Evolutionary conservation across 2,329 filamentous ascomycete species (phyloP), one percentile per base, ranked within the genome.

Genomic region (Fusarium protoensiforme): DNA sequence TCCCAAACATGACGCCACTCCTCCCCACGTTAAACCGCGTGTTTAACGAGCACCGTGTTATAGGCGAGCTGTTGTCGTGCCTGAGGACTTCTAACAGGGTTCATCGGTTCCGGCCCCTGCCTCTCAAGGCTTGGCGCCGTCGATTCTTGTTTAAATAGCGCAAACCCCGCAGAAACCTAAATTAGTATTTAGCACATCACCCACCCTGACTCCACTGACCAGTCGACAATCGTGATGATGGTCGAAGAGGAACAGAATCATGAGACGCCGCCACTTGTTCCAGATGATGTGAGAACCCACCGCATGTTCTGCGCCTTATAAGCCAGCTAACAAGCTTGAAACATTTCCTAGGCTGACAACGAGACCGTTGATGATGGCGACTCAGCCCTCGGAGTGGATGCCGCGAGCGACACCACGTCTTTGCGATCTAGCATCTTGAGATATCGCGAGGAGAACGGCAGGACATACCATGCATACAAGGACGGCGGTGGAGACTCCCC

Each of bases 371-470:
- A 57, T 35, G 65, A 68, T 33, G 61, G 31, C 36, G 65, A 65
- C 39, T 68, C 66, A 35, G 51, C 66, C 29, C 54, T 68, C 20
- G 66, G 56, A 9, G 46, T 51, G 54, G 56, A 46, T 53, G 48
- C 14, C 18, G 57, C 20, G 29, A 62, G 64, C 39, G 63, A 63
- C 27, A 48, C 41, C 10, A 48, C 67, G 5, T 62, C 67, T 46
- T 36, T 66, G 13, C 56, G 43, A 60, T 66, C 63, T n/a, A 66
- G 58, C 59, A 66, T 63, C 14, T 27, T 66, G 10, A 68, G 48
- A n/a, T 68, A 68, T 29, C 65, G 61, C 14, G 18, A 68, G 29
- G 61, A 68, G 36, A 65, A 68, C 48, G 61, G 65, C 16, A 48
- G 65, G 27, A 67, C 65, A 27, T 65, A 65, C 18, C 41, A 46